These are phyloP conservation scores for Kurtzmaniella quercitrusa DNA, from an alignment of 1,139 yeast genomes.

Conservation along the genomic window DNA sequence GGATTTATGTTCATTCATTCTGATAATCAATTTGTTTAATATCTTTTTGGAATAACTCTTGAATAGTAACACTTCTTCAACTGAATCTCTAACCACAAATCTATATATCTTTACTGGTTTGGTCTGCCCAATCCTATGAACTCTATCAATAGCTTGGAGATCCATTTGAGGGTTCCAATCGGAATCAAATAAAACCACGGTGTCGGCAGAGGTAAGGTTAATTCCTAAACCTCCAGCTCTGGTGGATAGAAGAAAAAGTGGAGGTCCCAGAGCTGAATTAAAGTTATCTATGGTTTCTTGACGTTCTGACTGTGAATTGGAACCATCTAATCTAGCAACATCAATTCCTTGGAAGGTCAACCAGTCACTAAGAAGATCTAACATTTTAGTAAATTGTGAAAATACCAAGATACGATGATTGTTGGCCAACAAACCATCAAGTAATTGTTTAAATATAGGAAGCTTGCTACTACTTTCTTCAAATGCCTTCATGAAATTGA, in stretches of 20 bases:
- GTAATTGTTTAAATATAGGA: conserved; percentile 61
- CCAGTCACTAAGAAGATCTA: conserved; percentile 77
- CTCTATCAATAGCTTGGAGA: conserved; percentile 92
- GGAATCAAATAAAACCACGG: conserved; percentile 83
- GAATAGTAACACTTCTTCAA: conserved; percentile 76
- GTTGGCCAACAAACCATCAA: conserved; percentile 40
- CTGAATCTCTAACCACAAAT: conserved; percentile 68
- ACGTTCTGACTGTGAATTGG: conserved; percentile 60
- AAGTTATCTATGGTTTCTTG: conserved; percentile 61
- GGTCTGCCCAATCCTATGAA: conserved; percentile 87
- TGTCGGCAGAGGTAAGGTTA: conserved; percentile 81
- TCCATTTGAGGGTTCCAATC: conserved; percentile 99
- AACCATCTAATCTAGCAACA: conserved; percentile 73
- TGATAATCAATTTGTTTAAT: conserved; percentile 78
- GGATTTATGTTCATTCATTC: conserved; percentile 72
- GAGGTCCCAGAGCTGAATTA: conserved; percentile 23
- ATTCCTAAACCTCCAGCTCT: conserved; percentile 95
- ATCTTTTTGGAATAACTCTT: conserved; percentile 76
- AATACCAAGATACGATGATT: conserved; percentile 74
- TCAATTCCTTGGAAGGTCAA: conserved; percentile 29
- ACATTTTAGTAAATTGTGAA: conserved; percentile 76
- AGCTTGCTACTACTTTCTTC: conserved; percentile 65
- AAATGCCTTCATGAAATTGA: conserved; percentile 25
- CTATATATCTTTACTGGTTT: conserved; percentile 80
- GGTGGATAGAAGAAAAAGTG: conserved; percentile 74